Evolutionary conservation across 768 basidiomycete genomes (phyloP).

Genomic region (Podaxis sp.): DNA sequence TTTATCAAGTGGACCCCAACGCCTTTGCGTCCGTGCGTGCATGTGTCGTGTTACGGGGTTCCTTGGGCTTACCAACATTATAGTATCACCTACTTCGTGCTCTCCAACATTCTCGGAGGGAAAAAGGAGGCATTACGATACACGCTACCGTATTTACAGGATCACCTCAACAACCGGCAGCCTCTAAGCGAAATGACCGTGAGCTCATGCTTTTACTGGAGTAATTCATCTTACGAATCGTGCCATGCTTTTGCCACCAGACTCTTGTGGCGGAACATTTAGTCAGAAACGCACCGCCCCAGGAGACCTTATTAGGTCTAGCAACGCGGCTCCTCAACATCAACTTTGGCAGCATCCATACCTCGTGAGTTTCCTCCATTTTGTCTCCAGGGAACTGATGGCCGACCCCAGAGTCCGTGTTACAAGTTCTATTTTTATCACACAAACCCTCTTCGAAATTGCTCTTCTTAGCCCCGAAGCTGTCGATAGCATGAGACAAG

Average conservation of each 20-base stretch:
- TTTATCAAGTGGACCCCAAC: conserved; percentile 33
- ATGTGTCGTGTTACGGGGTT: background rate
- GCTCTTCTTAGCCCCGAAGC: conserved; percentile 28
- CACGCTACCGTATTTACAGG: conserved; percentile 30
- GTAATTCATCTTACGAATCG: background rate
- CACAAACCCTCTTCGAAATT: conserved; percentile 35
- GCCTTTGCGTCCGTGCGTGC: conserved; percentile 30
- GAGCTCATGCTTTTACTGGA: background rate
- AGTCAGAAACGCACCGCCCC: conserved; percentile 27
- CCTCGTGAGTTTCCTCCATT: conserved; percentile 27
- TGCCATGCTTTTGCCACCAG: conserved; percentile 13
- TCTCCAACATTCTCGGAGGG: conserved; percentile 34
- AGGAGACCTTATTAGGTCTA: conserved; percentile 31
- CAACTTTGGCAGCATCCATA: conserved; percentile 41
- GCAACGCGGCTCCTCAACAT: conserved; percentile 37
- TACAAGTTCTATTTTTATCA: conserved; percentile 35
- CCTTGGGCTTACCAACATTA: background rate
- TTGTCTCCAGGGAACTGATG: background rate
- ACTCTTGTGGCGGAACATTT: conserved; percentile 31
- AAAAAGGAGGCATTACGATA: conserved; percentile 30
- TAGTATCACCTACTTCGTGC: conserved; percentile 31
- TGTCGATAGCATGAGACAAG: conserved; percentile 31
- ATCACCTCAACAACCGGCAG: conserved; percentile 25
- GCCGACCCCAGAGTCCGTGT: background rate
- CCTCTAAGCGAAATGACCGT: conserved; percentile 27